These are phyloP conservation scores for Chaetomium cochliodes DNA, from an alignment of 495 filamentous ascomycete genomes.

Conservation along the genomic window DNA sequence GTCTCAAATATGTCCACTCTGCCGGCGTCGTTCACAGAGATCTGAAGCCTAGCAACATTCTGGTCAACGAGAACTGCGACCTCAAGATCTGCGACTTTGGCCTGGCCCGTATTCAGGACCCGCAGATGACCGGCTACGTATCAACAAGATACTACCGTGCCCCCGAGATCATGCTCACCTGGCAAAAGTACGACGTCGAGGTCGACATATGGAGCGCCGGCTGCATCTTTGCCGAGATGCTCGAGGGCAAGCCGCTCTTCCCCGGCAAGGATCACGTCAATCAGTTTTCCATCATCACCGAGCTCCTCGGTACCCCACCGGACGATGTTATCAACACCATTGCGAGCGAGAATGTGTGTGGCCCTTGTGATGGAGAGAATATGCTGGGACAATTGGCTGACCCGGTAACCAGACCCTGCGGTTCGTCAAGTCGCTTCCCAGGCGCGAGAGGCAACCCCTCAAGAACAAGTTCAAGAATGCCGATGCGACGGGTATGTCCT, in stretches of 20 bases:
- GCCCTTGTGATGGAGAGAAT: neutral
- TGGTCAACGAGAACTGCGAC: conserved; percentile 99
- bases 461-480: conserved; percentile 94
- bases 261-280: conserved; percentile 99
- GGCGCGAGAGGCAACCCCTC: conserved; percentile 86
- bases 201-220: conserved; percentile 99
- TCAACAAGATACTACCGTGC: conserved; percentile 98
- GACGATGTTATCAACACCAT: conserved; percentile 99
- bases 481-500: conserved; percentile 71
- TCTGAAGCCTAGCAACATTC: conserved; percentile 95
- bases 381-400: conserved; percentile 2
- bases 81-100: conserved; percentile 99
- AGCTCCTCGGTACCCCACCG: conserved; percentile 94
- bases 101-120: conserved; percentile 94
- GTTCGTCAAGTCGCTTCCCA: conserved; percentile 97
- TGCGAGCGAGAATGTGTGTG: conserved; percentile 90
- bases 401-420: conserved; percentile 67
- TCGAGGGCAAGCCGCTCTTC: conserved; percentile 97
- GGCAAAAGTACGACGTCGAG: conserved; percentile 99
- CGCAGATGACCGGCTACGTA: conserved; percentile 99
- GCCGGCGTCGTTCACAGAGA: conserved; percentile 97
- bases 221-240: conserved; percentile 99
- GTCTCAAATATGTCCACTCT: conserved; percentile 98
- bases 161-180: conserved; percentile 99
- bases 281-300: conserved; percentile 99